Evolutionary conservation across 1,284 basidiomycete species (phyloP).

Genomic region (Gymnopus androsaceus): DNA sequence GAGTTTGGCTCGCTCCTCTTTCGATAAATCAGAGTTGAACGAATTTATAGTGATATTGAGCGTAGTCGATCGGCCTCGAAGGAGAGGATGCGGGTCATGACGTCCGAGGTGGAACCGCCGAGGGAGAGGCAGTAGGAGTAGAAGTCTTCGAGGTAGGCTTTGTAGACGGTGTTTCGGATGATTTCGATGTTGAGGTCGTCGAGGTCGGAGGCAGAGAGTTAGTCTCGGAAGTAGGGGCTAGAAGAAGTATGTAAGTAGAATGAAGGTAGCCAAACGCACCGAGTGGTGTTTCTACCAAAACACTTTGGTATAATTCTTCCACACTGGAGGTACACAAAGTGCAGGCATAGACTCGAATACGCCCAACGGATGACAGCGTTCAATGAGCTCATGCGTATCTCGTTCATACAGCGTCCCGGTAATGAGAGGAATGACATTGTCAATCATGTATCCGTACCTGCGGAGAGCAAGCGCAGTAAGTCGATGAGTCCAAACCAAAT

Average conservation of each 20-base stretch:
- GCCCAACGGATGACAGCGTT: conserved; percentile 96
- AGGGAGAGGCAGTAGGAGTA: conserved; percentile 81
- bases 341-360: conserved; percentile 99
- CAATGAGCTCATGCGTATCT: conserved; percentile 95
- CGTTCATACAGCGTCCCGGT: conserved; percentile 97
- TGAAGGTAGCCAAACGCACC: conserved; percentile 52
- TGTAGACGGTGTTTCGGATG: conserved; percentile 99
- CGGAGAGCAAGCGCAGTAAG: conserved; percentile 11
- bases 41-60: conserved; percentile 99
- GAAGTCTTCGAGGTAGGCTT: conserved; percentile 98
- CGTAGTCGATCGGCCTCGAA: conserved; percentile 98
- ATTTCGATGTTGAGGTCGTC: conserved; percentile 99
- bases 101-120: conserved; percentile 83
- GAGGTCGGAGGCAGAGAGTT: conserved; percentile 92
- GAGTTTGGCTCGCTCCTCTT: conserved; percentile 94
- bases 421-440: conserved; percentile 97
- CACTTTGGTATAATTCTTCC: conserved; percentile 97
- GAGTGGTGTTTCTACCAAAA: conserved; percentile 95
- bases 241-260: conserved; percentile 14
- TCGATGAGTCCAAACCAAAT: conserved; percentile 5
- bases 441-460: conserved; percentile 99
- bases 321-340: conserved; percentile 97
- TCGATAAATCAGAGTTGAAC: conserved; percentile 92
- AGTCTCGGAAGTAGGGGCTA: conserved; percentile 91
- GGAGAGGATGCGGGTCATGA: conserved; percentile 87